phyloP scores from a whole-genome alignment of 306 rosid species.

The Abrus pulchellus region DNA sequence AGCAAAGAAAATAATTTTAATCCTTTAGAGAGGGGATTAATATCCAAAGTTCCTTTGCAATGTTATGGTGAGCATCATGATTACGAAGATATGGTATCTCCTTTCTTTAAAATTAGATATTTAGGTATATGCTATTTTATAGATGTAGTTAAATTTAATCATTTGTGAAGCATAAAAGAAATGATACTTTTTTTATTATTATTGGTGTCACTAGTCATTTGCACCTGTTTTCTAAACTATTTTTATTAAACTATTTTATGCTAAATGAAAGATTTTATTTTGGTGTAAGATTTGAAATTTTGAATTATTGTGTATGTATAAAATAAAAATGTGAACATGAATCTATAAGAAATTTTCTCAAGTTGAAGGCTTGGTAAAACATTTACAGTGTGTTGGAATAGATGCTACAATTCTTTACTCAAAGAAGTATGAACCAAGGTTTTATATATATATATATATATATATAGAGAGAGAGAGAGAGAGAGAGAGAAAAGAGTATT shows the following conservation, averaged over 20 bases:
- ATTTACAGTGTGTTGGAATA: conserved; percentile 90
- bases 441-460: background rate
- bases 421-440: conserved; percentile 90
- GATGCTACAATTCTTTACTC: conserved; percentile 89
- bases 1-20: conserved; percentile 59
- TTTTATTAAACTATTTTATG: conserved; percentile 20
- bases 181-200: conserved; percentile 13
- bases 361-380: conserved; percentile 98
- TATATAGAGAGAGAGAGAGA: conserved; percentile 63
- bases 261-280: conserved; percentile 1
- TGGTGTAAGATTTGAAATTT: conserved; percentile 23
- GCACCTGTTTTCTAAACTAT: background rate
- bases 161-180: conserved; percentile 3
- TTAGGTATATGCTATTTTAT: conserved; percentile 13
- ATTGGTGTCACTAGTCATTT: conserved; percentile 20
- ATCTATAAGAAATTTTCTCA: conserved; percentile 56
- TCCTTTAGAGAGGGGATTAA: conserved; percentile 76
- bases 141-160: conserved; percentile 42
- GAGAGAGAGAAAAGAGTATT: conserved; percentile 77
- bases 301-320: conserved; percentile 30
- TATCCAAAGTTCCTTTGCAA: conserved; percentile 88
- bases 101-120: conserved; percentile 24
- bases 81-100: conserved; percentile 20
- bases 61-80: conserved; percentile 76
- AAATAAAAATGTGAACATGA: conserved; percentile 33